phyloP scores from a whole-genome alignment of 2,329 filamentous ascomycete genomes.

The Paecilomyces formosus region DNA sequence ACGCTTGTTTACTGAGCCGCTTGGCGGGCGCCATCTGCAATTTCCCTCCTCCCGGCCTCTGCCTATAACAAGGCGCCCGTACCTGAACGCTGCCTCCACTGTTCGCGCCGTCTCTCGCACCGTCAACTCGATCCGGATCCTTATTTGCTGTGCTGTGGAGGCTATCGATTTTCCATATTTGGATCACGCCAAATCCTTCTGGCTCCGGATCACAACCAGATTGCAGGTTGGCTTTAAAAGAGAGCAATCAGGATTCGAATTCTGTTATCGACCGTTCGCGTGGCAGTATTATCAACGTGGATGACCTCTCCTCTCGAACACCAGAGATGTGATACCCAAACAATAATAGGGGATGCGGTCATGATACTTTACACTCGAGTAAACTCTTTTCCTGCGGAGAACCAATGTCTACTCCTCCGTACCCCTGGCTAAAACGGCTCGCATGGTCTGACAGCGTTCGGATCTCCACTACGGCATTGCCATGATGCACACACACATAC shows the following conservation, averaged over 20 bases:
- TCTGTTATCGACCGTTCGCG: neutral
- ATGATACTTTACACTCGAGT: neutral
- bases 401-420: neutral
- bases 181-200: neutral
- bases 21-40: neutral
- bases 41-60: neutral
- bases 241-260: neutral
- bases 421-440: neutral
- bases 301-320: neutral
- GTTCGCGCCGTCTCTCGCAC: neutral
- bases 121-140: neutral
- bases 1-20: neutral
- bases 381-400: neutral
- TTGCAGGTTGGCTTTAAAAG: neutral
- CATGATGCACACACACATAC: no score
- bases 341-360: neutral
- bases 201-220: neutral
- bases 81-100: neutral
- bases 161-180: neutral
- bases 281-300: neutral
- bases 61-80: neutral
- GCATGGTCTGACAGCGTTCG: neutral
- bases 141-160: neutral
- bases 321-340: neutral
- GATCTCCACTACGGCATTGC: neutral